phyloP scores from a whole-genome alignment of 768 basidiomycete genomes.

The Mycena vulgaris region DNA sequence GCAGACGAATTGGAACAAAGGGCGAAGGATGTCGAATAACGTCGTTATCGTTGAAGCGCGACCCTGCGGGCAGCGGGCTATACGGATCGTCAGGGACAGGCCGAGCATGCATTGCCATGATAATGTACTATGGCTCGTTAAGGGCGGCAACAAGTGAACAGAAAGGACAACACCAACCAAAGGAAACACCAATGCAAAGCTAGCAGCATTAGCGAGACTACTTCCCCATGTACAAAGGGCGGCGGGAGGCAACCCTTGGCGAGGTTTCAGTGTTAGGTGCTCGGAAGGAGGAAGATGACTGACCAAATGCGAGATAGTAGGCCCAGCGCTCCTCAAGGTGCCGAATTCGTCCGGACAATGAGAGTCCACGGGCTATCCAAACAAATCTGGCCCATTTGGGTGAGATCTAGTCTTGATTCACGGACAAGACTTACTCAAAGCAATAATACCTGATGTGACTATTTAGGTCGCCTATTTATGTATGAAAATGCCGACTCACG shows the following conservation, averaged over 20 bases:
- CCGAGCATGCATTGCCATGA: slow-evolving; percentile 85
- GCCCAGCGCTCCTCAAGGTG: slow-evolving; percentile 92
- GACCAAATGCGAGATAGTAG: slow-evolving; percentile 89
- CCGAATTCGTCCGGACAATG: slow-evolving; percentile 76
- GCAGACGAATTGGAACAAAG: slow-evolving; percentile 84
- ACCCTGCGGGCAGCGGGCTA: slow-evolving; percentile 61
- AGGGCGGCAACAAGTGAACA: background rate
- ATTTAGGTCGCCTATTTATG: slow-evolving; percentile 13
- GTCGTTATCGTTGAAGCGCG: slow-evolving; percentile 47
- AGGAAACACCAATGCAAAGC: slow-evolving; percentile 89
- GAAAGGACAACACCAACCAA: slow-evolving; percentile 58
- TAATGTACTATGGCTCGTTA: slow-evolving; percentile 73
- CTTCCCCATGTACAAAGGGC: slow-evolving; percentile 81
- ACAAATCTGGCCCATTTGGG: slow-evolving; percentile 67
- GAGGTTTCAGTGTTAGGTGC: slow-evolving; percentile 16
- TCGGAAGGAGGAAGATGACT: background rate
- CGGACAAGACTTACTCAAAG: slow-evolving; percentile 75
- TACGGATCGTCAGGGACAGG: slow-evolving; percentile 86
- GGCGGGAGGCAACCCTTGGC: slow-evolving; percentile 77
- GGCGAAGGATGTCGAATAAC: slow-evolving; percentile 78
- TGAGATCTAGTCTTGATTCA: slow-evolving; percentile 26
- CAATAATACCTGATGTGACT: slow-evolving; percentile 79
- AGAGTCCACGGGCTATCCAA: slow-evolving; percentile 83
- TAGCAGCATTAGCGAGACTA: slow-evolving; percentile 83
- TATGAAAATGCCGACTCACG: slow-evolving; percentile 72